Conservation (phyloP, 352 stramenopile species). For the Elongisporangium senticosum region DNA sequence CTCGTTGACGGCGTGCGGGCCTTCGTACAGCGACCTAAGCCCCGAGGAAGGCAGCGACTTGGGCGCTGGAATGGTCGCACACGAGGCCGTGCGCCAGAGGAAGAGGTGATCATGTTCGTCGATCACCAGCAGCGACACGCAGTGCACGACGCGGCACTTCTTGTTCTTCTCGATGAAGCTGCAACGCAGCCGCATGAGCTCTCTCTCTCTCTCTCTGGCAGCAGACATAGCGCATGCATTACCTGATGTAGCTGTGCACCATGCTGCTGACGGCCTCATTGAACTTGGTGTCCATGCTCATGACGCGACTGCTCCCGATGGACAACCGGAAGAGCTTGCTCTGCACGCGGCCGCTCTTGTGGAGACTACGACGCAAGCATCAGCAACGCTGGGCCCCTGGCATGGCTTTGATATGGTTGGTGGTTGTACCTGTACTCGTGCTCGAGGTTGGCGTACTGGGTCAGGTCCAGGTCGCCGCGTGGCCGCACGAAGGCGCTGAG, state of each 20-base stretch:
- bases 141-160: constrained; percentile 58
- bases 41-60: constrained; percentile 6
- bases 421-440: constrained; percentile 56
- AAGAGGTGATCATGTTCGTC: constrained; percentile 45
- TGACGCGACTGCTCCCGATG: constrained; percentile 50
- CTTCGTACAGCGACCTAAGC: constrained; percentile 28
- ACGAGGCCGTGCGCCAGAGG: constrained; percentile 50
- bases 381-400: background rate
- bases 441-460: constrained; percentile 68
- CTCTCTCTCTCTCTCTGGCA: background rate
- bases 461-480: constrained; percentile 59
- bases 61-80: constrained; percentile 37
- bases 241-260: constrained; percentile 40
- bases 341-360: constrained; percentile 52
- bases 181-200: background rate
- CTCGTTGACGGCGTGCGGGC: constrained; percentile 54
- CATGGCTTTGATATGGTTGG: background rate
- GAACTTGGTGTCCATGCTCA: constrained; percentile 66
- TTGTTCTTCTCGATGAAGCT: constrained; percentile 58
- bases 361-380: constrained; percentile 21
- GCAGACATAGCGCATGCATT: background rate
- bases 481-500: constrained; percentile 59
- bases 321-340: constrained; percentile 64
- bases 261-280: constrained; percentile 38
- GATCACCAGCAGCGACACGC: constrained; percentile 49